A percentile compares a stretch with the other conserved stretches of the same genome.
Conservation (phyloP, 2,329 filamentous ascomycete species). For the Pseudocercospora eumusae region DNA sequence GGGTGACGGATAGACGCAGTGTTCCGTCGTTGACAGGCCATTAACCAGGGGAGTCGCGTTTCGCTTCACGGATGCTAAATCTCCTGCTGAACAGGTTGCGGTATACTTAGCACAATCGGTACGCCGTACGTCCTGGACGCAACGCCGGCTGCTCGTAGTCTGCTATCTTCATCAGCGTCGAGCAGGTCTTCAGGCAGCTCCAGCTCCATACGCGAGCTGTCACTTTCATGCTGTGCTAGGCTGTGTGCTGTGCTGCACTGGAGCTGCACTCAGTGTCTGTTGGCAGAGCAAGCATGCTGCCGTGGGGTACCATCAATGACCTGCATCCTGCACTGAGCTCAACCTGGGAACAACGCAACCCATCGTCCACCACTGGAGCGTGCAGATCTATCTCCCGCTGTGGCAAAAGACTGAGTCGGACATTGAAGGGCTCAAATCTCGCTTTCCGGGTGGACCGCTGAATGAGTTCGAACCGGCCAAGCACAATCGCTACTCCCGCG, state of each 20-base stretch:
- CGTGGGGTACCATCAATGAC: constrained; percentile 26
- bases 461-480: not conserved
- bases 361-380: not conserved
- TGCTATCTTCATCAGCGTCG: not conserved
- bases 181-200: not conserved
- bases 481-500: not conserved
- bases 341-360: constrained; percentile 22
- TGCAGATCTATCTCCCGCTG: not conserved
- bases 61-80: constrained; percentile 17
- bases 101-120: not conserved
- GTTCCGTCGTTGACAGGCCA: constrained; percentile 25
- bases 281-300: constrained; percentile 28
- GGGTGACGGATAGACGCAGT: constrained; percentile 23
- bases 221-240: constrained; percentile 26
- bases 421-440: not conserved
- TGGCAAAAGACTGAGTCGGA: not conserved
- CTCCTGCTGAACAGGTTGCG: not conserved
- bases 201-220: constrained; percentile 23
- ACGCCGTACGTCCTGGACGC: not conserved
- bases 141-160: not conserved
- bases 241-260: constrained; percentile 18
- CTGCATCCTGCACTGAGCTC: constrained; percentile 20
- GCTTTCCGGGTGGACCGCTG: not conserved
- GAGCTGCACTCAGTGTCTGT: constrained; percentile 14
- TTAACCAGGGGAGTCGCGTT: constrained; percentile 23